Conservation (phyloP, 1,284 basidiomycete species). For the Agroathelia rolfsii region DNA sequence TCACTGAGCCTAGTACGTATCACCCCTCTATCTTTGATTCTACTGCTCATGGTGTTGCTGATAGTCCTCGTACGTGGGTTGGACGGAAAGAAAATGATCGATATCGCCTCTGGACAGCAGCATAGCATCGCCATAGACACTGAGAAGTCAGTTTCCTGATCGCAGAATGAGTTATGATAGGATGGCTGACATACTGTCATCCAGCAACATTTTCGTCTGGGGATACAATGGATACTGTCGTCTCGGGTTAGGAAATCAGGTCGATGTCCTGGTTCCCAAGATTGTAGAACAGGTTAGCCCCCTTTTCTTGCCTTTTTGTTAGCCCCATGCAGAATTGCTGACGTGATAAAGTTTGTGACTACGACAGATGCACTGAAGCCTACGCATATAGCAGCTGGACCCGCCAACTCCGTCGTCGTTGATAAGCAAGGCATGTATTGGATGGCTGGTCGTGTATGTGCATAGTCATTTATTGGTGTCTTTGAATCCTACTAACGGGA, state of each 20-base stretch:
- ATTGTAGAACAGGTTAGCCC: slow-evolving; percentile 57
- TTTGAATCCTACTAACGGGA: slow-evolving; percentile 14
- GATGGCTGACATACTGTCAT: slow-evolving; percentile 7
- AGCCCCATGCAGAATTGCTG: too few relatives aligned
- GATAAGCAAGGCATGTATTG: slow-evolving; percentile 79
- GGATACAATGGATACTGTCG: slow-evolving; percentile 79
- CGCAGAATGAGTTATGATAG: slow-evolving; percentile 2
- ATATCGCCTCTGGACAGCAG: slow-evolving; percentile 81
- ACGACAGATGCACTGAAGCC: slow-evolving; percentile 59
- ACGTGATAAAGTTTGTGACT: slow-evolving; percentile 67
- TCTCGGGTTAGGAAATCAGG: slow-evolving; percentile 76
- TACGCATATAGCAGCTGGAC: slow-evolving; percentile 65
- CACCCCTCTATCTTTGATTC: slow-evolving; percentile 6
- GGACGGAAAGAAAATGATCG: slow-evolving; percentile 64
- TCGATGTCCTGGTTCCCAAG: slow-evolving; percentile 70
- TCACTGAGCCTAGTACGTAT: slow-evolving; percentile 58
- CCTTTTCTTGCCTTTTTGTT: not conserved
- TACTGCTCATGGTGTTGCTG: slow-evolving; percentile 9
- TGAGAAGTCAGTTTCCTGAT: slow-evolving; percentile 42
- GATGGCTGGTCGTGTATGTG: slow-evolving; percentile 69
- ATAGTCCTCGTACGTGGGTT: slow-evolving; percentile 65
- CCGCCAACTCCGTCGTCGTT: slow-evolving; percentile 75
- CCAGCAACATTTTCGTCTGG: slow-evolving; percentile 80
- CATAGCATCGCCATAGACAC: slow-evolving; percentile 77
- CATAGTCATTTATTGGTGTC: slow-evolving; percentile 2